phyloP scores from a whole-genome alignment of 768 basidiomycete genomes.

The Cystobasidiopsis lactophilus region DNA sequence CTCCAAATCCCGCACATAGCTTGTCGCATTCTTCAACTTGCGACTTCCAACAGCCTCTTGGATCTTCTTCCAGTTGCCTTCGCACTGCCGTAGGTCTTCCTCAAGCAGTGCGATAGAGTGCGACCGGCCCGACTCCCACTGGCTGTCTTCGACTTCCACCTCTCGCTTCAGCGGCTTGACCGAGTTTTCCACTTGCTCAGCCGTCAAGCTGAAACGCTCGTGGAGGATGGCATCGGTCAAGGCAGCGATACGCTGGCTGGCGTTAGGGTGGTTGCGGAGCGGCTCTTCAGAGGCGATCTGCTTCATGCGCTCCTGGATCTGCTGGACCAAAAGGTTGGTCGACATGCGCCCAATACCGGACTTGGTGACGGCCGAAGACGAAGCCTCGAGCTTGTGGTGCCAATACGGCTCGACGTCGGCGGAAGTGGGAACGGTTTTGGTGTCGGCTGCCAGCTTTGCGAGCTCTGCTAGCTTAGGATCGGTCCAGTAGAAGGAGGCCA shows the following conservation, averaged over 20 bases:
- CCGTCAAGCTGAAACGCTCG: constrained; percentile 79
- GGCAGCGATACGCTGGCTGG: constrained; percentile 69
- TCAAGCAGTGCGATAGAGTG: constrained; percentile 58
- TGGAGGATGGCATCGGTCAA: constrained; percentile 83
- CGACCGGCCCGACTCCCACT: constrained; percentile 72
- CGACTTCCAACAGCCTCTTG: constrained; percentile 63
- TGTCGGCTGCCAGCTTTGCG: constrained; percentile 34
- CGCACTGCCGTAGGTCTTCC: constrained; percentile 63
- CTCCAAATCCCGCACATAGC: constrained; percentile 62
- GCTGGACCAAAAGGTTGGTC: constrained; percentile 60
- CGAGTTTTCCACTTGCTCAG: constrained; percentile 96
- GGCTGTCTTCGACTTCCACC: constrained; percentile 73
- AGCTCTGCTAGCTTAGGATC: constrained; percentile 61
- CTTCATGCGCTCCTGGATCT: constrained; percentile 40
- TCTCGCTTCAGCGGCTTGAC: constrained; percentile 99
- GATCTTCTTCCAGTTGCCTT: constrained; percentile 67
- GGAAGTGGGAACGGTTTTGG: constrained; percentile 15
- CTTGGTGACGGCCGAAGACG: constrained; percentile 77
- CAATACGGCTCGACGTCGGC: constrained; percentile 73
- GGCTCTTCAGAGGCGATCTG: constrained; percentile 73
- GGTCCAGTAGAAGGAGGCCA: constrained; percentile 91
- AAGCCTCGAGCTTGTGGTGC: constrained; percentile 89
- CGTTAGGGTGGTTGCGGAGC: constrained; percentile 69
- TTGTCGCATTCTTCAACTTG: constrained; percentile 49
- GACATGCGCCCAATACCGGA: constrained; percentile 86